Percentiles rank a stretch among this genome's conserved stretches.
Evolutionary conservation across 257 asterid species (phyloP).

Genomic region (Solanum pennellii): DNA sequence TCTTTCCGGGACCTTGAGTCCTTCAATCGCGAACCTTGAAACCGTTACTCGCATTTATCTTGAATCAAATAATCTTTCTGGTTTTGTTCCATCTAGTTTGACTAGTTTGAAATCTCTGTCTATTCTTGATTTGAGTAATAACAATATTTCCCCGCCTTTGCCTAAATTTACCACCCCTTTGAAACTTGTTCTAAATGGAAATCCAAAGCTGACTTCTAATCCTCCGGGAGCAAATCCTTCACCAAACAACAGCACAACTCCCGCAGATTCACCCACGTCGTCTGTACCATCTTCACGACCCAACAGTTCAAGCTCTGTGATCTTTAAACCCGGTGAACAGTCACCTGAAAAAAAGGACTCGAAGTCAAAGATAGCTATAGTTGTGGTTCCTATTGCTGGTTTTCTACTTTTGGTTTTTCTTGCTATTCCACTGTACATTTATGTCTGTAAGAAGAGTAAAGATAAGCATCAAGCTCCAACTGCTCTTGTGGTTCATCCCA

Average conservation of each 20-base stretch:
- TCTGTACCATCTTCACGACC: slow-evolving; percentile 9
- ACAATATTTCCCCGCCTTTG: slow-evolving; percentile 59
- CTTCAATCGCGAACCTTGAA: slow-evolving; percentile 51
- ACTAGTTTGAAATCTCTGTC: slow-evolving; percentile 47
- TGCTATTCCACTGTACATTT: slow-evolving; percentile 36
- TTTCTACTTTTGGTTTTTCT: slow-evolving; percentile 36
- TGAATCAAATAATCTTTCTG: slow-evolving; percentile 54
- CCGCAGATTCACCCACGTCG: slow-evolving; percentile 18
- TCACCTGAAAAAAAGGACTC: slow-evolving; percentile 17
- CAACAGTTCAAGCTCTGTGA: slow-evolving; percentile 3
- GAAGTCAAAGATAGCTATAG: slow-evolving; percentile 24
- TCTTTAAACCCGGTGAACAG: background rate
- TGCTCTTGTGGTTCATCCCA: slow-evolving; percentile 67
- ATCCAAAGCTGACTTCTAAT: slow-evolving; percentile 27
- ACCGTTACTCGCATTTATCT: slow-evolving; percentile 44
- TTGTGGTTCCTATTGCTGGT: slow-evolving; percentile 44
- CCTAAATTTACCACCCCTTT: slow-evolving; percentile 41
- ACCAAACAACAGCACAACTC: slow-evolving; percentile 9
- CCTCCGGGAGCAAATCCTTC: slow-evolving; percentile 18
- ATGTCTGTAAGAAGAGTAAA: slow-evolving; percentile 37
- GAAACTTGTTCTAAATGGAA: slow-evolving; percentile 40
- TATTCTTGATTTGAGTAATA: slow-evolving; percentile 48
- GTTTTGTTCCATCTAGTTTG: slow-evolving; percentile 53
- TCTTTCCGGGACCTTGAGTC: slow-evolving; percentile 61
- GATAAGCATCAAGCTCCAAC: slow-evolving; percentile 16